These are phyloP conservation scores for Catenaria anguillulae DNA, from an alignment of 371 early-diverging fungal genomes.

Conservation along the genomic window DNA sequence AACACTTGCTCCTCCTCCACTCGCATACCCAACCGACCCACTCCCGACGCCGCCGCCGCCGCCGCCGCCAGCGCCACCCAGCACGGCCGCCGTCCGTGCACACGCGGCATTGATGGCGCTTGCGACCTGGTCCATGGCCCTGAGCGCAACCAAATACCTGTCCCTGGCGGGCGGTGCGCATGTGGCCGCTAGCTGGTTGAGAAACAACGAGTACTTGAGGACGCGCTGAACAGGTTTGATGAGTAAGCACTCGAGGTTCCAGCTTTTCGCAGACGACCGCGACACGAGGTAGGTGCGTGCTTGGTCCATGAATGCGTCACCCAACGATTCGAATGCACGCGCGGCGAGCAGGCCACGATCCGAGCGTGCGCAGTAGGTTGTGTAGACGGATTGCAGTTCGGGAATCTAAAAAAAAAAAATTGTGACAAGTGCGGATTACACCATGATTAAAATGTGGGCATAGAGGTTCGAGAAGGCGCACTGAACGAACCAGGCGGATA, in stretches of 20 bases:
- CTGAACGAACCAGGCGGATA: neutral
- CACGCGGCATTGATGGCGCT: neutral
- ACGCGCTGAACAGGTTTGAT: constrained; percentile 80
- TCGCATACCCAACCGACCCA: no score
- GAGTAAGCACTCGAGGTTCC: constrained; percentile 55
- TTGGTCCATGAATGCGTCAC: constrained; percentile 8
- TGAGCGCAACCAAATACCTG: neutral
- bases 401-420: constrained; percentile 17
- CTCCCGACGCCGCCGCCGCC: no score
- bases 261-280: constrained; percentile 32
- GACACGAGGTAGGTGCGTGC: constrained; percentile 33
- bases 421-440: no score
- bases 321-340: constrained; percentile 36
- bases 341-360: constrained; percentile 45
- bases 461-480: neutral
- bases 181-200: constrained; percentile 14
- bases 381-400: constrained; percentile 40
- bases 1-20: no score
- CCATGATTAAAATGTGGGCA: no score
- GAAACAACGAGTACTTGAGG: constrained; percentile 63
- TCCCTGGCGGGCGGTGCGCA: neutral
- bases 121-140: neutral
- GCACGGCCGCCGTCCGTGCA: neutral
- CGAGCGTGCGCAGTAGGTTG: constrained; percentile 60
- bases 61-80: no score